These are phyloP conservation scores for Amanita muscaria DNA, from an alignment of 768 basidiomycete genomes.

Conservation along the genomic window DNA sequence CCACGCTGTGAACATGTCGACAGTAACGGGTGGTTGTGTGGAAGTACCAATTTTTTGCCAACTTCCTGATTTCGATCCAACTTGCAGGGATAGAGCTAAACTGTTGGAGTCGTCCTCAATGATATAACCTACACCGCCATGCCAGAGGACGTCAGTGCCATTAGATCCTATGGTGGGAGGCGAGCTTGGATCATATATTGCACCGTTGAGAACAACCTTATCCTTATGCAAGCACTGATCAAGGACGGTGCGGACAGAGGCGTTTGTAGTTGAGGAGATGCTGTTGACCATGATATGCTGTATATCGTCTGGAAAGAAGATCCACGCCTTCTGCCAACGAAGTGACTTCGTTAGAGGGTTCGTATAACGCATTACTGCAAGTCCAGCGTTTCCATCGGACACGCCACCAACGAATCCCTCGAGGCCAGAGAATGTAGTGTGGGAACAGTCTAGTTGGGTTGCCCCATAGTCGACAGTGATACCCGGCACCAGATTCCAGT, in stretches of 20 bases:
- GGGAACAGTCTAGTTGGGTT: slow-evolving; percentile 42
- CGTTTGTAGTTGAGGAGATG: slow-evolving; percentile 34
- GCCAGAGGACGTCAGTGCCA: slow-evolving; percentile 42
- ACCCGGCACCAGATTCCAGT: slow-evolving; percentile 73
- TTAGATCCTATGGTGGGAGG: slow-evolving; percentile 9
- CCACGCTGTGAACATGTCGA: slow-evolving; percentile 60
- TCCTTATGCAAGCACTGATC: slow-evolving; percentile 50
- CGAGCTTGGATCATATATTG: neutral
- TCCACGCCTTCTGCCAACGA: slow-evolving; percentile 63
- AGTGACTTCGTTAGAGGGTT: slow-evolving; percentile 50
- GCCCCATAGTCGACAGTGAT: slow-evolving; percentile 56
- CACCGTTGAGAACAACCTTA: slow-evolving; percentile 33
- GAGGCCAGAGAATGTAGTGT: slow-evolving; percentile 34
- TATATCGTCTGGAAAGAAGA: slow-evolving; percentile 57
- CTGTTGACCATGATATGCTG: slow-evolving; percentile 55
- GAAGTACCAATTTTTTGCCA: slow-evolving; percentile 62
- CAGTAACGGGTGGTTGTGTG: slow-evolving; percentile 43
- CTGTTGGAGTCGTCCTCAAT: slow-evolving; percentile 29
- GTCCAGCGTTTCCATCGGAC: slow-evolving; percentile 46
- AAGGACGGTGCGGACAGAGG: slow-evolving; percentile 53
- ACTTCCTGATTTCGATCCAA: slow-evolving; percentile 42
- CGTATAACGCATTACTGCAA: slow-evolving; percentile 56
- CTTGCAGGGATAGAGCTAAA: slow-evolving; percentile 28
- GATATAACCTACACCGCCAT: slow-evolving; percentile 55
- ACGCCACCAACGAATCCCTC: slow-evolving; percentile 60